These are phyloP conservation scores for Rhizophagus sp. DNA, from an alignment of 192 early-diverging fungal genomes.

Conservation along the genomic window DNA sequence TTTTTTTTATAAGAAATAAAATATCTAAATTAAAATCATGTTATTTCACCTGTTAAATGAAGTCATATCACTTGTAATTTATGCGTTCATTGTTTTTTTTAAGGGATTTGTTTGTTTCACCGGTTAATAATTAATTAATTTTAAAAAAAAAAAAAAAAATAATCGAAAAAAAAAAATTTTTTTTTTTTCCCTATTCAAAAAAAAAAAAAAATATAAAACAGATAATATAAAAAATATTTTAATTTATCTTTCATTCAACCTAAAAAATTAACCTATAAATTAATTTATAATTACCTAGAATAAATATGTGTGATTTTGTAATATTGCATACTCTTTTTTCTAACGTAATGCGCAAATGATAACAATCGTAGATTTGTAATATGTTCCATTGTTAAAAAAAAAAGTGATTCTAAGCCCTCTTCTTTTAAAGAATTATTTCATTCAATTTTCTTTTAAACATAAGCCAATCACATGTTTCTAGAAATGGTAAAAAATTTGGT, in stretches of 20 bases:
- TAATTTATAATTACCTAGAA: too few relatives aligned
- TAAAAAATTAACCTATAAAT: too few relatives aligned
- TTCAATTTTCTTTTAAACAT: background rate
- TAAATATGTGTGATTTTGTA: too few relatives aligned
- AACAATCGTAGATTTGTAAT: background rate
- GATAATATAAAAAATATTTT: too few relatives aligned
- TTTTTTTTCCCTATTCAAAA: too few relatives aligned
- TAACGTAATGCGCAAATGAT: background rate
- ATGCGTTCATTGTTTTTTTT: background rate
- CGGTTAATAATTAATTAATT: background rate
- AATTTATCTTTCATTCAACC: too few relatives aligned
- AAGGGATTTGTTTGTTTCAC: background rate
- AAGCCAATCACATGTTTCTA: background rate
- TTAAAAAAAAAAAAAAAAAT: background rate
- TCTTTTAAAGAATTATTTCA: background rate
- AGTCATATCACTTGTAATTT: background rate
- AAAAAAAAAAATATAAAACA: too few relatives aligned
- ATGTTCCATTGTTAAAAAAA: background rate
- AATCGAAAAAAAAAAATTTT: too few relatives aligned
- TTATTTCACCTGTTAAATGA: background rate
- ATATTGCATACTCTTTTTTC: background rate
- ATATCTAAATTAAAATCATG: background rate
- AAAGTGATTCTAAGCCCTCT: too few relatives aligned
- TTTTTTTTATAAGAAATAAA: too few relatives aligned
- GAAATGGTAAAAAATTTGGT: background rate